Evolutionary conservation across 148 eudicot genomes (phyloP), one percentile per base, ranked within the genome.

Genomic region (Suaeda aralocaspica): DNA sequence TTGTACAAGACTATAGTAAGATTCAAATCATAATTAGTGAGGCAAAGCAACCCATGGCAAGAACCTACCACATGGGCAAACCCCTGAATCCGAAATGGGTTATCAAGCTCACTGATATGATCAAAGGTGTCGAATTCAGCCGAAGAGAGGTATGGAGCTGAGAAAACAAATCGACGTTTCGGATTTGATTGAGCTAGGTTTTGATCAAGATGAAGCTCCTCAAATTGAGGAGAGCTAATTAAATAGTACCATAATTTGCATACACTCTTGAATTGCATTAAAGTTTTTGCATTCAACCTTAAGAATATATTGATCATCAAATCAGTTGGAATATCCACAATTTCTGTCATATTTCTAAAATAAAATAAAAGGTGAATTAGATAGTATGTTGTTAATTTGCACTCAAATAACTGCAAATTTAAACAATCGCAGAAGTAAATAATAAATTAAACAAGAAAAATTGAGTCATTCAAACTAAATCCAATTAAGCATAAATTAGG

Each of bases 31-130:
- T 44, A 52, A 53, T 66, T 60, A 41, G 56, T 51, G 6, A 77
- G 34, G 62, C 72, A 72, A 19, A 77, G 50, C 68, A 77, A 72
- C 13, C 80, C 80, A 77, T 77, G 51, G 26, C 80, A 77, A 46
- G 74, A 80, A 49, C 83, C 80, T 72, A 73, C 66, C 60, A 80
- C 66, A 53, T 69, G 66, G 16, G 71, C 76, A 18, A 36, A 71
- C 26, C 68, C 71, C 67, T 71, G n/a, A 1, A 9, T 57, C 42
- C 74, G 62, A 44, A 80, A 73, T 18, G 83, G 80, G 69, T 73
- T 72, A 50, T 69, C 69, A 19, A 80, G 75, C 26, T 70, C 74
- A 0, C 58, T 33, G 34, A 59, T 53, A 12, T 50, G 24, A 29
- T 66, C 78, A 60, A 70, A 74, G 12, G 78, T 64, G 24, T 73